These are phyloP conservation scores for Sporothrix humicola DNA, from an alignment of 2,329 filamentous ascomycete genomes.

Conservation along the genomic window DNA sequence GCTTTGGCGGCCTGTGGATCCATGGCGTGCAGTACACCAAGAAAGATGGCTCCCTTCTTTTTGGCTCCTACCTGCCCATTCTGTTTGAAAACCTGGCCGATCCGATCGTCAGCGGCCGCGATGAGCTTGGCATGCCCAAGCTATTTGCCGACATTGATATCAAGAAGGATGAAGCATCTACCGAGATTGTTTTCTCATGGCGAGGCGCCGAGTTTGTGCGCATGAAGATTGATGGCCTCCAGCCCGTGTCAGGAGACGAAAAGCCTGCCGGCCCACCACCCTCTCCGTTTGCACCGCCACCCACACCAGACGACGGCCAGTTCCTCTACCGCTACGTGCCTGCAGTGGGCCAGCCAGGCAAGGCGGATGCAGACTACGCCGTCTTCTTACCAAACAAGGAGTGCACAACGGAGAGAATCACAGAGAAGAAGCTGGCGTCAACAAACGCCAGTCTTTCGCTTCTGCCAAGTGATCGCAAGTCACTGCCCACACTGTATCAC, in stretches of 20 bases:
- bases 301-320: not conserved
- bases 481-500: not conserved
- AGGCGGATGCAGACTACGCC: not conserved
- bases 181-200: not conserved
- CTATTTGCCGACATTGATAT: not conserved
- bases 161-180: not conserved
- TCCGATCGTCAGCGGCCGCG: conserved; percentile 6
- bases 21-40: conserved; percentile 12
- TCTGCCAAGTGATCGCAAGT: not conserved
- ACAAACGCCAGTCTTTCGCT: not conserved
- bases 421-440: not conserved
- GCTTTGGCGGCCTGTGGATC: not conserved
- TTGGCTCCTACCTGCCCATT: conserved; percentile 6
- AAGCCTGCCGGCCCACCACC: not conserved
- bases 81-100: conserved; percentile 1
- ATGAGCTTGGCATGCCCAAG: conserved; percentile 14
- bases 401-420: not conserved
- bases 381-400: not conserved
- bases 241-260: not conserved
- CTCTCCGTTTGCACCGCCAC: not conserved
- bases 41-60: not conserved
- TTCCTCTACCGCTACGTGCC: conserved; percentile 8
- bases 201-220: conserved; percentile 7
- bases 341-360: not conserved
- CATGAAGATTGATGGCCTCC: not conserved